Conservation (phyloP, 73 alveolate species). For the Blepharisma stoltei region DNA sequence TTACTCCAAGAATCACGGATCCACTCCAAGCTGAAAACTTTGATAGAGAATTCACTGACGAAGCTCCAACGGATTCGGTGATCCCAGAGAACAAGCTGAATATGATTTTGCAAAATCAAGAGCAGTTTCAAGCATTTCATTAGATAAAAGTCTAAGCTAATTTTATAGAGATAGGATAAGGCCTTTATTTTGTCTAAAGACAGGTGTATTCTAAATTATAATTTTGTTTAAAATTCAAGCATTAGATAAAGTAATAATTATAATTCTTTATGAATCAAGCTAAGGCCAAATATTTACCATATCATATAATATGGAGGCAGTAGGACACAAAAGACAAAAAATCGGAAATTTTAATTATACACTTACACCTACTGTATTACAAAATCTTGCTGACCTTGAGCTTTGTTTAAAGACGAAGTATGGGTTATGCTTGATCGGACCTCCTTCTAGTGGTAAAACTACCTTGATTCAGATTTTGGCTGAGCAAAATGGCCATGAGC, state of each 20-base stretch:
- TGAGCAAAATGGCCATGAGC: constrained; percentile 29
- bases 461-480: constrained; percentile 37
- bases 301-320: too few relatives aligned
- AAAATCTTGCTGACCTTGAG: too few relatives aligned
- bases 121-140: constrained; percentile 51
- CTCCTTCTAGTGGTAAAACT: constrained; percentile 59
- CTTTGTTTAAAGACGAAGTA: neutral
- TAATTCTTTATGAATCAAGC: too few relatives aligned
- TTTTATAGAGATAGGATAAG: too few relatives aligned
- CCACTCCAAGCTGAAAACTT: constrained; percentile 41
- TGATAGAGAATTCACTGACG: constrained; percentile 61
- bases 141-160: constrained; percentile 9
- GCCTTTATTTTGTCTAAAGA: too few relatives aligned
- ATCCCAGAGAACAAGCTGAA: constrained; percentile 47
- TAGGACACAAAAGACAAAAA: too few relatives aligned
- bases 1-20: constrained; percentile 57
- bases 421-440: constrained; percentile 45
- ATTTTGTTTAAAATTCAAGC: too few relatives aligned
- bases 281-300: too few relatives aligned
- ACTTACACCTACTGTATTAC: too few relatives aligned
- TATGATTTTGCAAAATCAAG: constrained; percentile 51
- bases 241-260: neutral
- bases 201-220: too few relatives aligned
- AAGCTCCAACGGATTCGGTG: constrained; percentile 57
- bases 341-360: too few relatives aligned